A percentile compares a stretch with the other conserved stretches of the same genome.
Conservation (phyloP, 805 yeast species). For the Scheffersomyces stipitis region DNA sequence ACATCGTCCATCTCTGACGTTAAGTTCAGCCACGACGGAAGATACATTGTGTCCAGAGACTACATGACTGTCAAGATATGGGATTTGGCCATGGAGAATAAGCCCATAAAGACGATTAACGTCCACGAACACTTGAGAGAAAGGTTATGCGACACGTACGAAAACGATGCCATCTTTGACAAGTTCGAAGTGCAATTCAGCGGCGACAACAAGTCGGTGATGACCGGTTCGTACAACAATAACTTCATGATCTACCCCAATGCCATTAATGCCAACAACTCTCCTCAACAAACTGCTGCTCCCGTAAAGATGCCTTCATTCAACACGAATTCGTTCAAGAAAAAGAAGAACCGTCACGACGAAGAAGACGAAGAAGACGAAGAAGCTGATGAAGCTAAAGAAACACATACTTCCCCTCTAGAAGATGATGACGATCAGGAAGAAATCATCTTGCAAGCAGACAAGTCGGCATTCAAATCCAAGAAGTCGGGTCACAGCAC, state of each 20-base stretch:
- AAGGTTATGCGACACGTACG: conserved; percentile 94
- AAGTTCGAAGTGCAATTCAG: conserved; percentile 95
- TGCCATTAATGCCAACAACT: conserved; percentile 41
- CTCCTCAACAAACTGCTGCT: not conserved
- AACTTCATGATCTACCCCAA: conserved; percentile 96
- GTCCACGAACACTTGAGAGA: conserved; percentile 95
- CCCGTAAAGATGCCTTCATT: conserved; percentile 10
- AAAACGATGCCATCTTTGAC: conserved; percentile 97
- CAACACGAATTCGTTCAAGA: conserved; percentile 12
- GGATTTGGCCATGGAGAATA: conserved; percentile 97
- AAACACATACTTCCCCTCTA: conserved; percentile 29
- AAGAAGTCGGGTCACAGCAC: conserved; percentile 53
- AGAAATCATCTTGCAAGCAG: conserved; percentile 90
- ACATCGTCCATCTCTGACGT: conserved; percentile 93
- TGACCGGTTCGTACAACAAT: conserved; percentile 97
- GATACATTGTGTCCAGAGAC: conserved; percentile 95
- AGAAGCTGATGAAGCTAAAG: conserved; percentile 30
- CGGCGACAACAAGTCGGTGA: conserved; percentile 87
- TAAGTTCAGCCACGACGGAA: conserved; percentile 86
- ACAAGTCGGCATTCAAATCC: conserved; percentile 90
- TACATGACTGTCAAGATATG: conserved; percentile 96
- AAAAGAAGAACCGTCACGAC: conserved; percentile 10
- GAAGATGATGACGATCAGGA: conserved; percentile 40
- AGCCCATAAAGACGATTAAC: conserved; percentile 90
- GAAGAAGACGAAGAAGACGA: conserved; percentile 25